Base-by-base conservation (phyloP, 306 rosid species). In the Acmispon strigosus region DNA sequence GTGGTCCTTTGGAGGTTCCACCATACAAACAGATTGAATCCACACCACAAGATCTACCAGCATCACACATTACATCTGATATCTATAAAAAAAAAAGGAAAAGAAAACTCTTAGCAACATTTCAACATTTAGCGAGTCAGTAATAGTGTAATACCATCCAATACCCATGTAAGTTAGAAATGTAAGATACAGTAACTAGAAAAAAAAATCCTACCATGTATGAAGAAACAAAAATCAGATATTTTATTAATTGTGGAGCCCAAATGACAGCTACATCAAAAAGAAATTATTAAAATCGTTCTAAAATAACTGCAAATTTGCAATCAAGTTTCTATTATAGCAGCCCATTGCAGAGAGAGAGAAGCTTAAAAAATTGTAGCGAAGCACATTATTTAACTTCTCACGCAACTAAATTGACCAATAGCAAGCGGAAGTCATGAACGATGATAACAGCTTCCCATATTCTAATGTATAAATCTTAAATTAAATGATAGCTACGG, bases 1-100 rank as follows among this genome's bases (percentile, higher is more conserved):
- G 99, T 20, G 92, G 94, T 56, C 84, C 88, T 83, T 91, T 94
- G 63, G 96, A 84, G 55, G 96, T 88, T 82, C 99, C 99, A 75
- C 99, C 99, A 48, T 91, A 91, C 83, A 94, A 68, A 78, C 97
- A 87, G 66, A 92, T 69, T 52, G 96, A 81, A 51, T 74, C 70
- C 74, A 91, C 95, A 16, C 90, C 97, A 75, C 95, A 89, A 56
- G 97, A 80, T 36, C 72, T 74, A 70, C 99, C 97, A 45, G 96
- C 96, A 66, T 91, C 92, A 76, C 85, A 84, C 29, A 94, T 72
- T 44, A 94, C 99, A 70, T 88, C 96, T 49, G 92, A 91, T 81
- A 91, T 91, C 99, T 94, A 86, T 32, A 63, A 81, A 34, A 63
- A 20, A 73, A 74, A 29, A 86, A 70, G 62, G 52, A 60, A 66